A percentile compares a stretch with the other conserved stretches of the same genome.
phyloP scores from a whole-genome alignment of 306 rosid genomes.

The Castanospermum australe region DNA sequence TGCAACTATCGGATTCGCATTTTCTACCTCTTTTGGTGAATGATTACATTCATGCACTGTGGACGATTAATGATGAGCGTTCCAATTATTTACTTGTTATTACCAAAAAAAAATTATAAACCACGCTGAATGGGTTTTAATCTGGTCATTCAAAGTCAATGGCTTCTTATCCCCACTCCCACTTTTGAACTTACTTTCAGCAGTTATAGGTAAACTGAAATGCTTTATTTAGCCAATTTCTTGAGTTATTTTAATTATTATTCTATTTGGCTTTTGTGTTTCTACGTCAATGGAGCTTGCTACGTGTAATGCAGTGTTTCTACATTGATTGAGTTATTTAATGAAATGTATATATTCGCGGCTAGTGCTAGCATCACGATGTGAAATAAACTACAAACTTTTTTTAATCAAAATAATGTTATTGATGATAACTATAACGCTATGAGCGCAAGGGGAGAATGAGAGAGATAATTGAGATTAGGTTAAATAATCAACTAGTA shows the following conservation, averaged over 20 bases:
- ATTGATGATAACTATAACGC: background rate
- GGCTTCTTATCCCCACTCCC: too few relatives aligned
- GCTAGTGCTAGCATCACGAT: background rate
- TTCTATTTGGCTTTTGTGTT: background rate
- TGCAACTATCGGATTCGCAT: conserved; percentile 8
- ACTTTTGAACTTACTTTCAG: too few relatives aligned
- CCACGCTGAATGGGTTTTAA: background rate
- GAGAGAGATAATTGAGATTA: background rate
- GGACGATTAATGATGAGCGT: conserved; percentile 12
- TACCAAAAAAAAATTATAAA: background rate
- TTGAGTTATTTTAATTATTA: background rate
- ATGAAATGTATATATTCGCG: background rate
- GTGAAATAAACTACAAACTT: background rate
- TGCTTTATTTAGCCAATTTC: background rate
- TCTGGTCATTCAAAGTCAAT: too few relatives aligned
- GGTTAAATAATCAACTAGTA: conserved; percentile 5
- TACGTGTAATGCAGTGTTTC: background rate
- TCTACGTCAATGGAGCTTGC: background rate
- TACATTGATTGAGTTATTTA: too few relatives aligned
- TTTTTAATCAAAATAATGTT: background rate
- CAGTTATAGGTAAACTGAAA: too few relatives aligned
- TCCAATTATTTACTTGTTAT: conserved; percentile 15
- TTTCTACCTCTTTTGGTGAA: conserved; percentile 12
- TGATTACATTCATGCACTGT: conserved; percentile 30
- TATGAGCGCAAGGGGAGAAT: background rate